Conservation (phyloP, 345 rosid species). For the Sisymbrium irio region DNA sequence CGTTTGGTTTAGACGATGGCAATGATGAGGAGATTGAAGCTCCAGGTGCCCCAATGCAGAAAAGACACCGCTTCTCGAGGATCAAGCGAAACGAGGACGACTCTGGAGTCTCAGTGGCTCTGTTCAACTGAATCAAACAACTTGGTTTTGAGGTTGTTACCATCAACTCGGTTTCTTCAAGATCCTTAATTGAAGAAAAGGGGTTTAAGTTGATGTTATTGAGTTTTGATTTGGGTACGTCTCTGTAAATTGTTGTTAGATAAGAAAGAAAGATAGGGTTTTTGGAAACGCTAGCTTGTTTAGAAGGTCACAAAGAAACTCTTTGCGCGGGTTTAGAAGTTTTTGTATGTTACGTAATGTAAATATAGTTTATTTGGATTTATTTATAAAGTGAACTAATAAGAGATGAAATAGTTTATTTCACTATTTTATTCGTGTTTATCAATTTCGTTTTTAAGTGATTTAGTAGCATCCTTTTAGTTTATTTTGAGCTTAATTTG, state of each 20-base stretch:
- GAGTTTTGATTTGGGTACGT: conserved; percentile 16
- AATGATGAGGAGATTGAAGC: conserved; percentile 48
- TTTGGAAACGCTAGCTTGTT: conserved; percentile 16
- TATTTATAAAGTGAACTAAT: background rate
- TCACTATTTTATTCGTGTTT: background rate
- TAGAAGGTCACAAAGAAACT: background rate
- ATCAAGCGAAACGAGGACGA: conserved; percentile 37
- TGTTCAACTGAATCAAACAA: conserved; percentile 39
- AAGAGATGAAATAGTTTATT: background rate
- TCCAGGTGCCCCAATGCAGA: conserved; percentile 61
- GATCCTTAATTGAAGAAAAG: conserved; percentile 18
- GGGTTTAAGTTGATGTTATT: conserved; percentile 3
- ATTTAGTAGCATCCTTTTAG: no score
- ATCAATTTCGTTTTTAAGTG: background rate
- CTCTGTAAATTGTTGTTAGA: conserved; percentile 28
- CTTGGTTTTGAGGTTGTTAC: conserved; percentile 13
- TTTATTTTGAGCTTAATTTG: no score
- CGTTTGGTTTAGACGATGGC: conserved; percentile 6
- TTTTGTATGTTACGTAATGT: conserved; percentile 5
- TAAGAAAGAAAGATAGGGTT: conserved; percentile 18
- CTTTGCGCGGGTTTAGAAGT: background rate
- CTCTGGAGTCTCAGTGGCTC: conserved; percentile 50
- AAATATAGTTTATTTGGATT: conserved; percentile 3
- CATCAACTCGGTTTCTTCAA: conserved; percentile 20
- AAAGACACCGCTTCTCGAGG: conserved; percentile 34